Evolutionary conservation across 495 filamentous ascomycete species (phyloP).

Genomic region (Neurospora discreta): DNA sequence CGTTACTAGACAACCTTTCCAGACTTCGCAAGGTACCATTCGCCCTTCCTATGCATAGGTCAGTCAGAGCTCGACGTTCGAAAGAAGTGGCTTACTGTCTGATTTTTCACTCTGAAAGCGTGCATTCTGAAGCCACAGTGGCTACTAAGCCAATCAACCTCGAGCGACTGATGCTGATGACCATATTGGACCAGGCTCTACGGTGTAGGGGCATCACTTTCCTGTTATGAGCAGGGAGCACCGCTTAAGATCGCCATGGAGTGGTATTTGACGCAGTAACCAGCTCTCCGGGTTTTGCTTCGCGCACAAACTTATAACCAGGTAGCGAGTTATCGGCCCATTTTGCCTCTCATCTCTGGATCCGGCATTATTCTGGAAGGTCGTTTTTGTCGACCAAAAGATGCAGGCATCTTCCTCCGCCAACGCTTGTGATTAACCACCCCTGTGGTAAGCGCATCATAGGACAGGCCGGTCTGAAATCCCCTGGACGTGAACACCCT

Average conservation of each 20-base stretch:
- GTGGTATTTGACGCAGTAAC: not conserved
- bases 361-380: constrained; percentile 6
- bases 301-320: not conserved
- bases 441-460: not conserved
- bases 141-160: not conserved
- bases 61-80: not conserved
- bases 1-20: not conserved
- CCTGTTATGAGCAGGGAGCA: not conserved
- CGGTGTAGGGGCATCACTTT: not conserved
- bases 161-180: not conserved
- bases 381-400: constrained; percentile 1
- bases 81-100: not conserved
- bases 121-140: not conserved
- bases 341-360: not conserved
- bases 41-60: not conserved
- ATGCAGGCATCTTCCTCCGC: not conserved
- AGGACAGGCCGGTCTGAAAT: constrained; percentile 3
- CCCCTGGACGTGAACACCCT: not conserved
- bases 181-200: not conserved
- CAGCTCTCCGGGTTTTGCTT: not conserved
- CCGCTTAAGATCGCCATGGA: not conserved
- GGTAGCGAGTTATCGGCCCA: not conserved
- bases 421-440: not conserved
- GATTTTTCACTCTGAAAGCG: not conserved
- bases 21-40: not conserved